These are phyloP conservation scores for Fistulifera solaris DNA, from an alignment of 108 stramenopile genomes.

Conservation along the genomic window DNA sequence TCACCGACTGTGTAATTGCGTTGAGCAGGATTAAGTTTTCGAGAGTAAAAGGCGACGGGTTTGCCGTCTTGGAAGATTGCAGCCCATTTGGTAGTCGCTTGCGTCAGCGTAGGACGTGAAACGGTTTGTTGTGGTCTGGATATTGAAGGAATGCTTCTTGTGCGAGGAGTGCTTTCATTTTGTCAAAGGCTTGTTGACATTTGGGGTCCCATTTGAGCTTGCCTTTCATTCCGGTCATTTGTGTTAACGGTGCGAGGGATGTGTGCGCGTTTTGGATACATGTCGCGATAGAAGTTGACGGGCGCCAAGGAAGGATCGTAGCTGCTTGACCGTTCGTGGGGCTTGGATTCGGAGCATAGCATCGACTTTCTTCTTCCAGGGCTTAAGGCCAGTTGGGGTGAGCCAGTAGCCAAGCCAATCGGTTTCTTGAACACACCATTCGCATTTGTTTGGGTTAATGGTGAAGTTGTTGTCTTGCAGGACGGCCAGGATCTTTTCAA, in stretches of 20 bases:
- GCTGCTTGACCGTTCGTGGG: constrained; percentile 15
- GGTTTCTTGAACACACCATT: constrained; percentile 29
- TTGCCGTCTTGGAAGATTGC: constrained; percentile 29
- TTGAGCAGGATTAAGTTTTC: constrained; percentile 31
- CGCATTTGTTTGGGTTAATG: constrained; percentile 33
- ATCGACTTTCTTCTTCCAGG: constrained; percentile 32
- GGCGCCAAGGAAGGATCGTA: constrained; percentile 33
- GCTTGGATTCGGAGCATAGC: constrained; percentile 15
- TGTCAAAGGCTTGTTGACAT: constrained; percentile 30
- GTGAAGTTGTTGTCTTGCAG: constrained; percentile 26
- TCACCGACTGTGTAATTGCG: constrained; percentile 26
- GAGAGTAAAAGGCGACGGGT: constrained; percentile 31
- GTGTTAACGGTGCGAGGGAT: constrained; percentile 27
- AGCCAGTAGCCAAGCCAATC: constrained; percentile 44
- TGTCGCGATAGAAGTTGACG: constrained; percentile 32
- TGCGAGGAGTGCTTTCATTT: constrained; percentile 35
- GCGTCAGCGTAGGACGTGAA: constrained; percentile 42
- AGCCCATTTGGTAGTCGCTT: constrained; percentile 30
- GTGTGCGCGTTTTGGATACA: constrained; percentile 23
- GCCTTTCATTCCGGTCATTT: constrained; percentile 4
- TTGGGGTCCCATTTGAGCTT: constrained; percentile 5
- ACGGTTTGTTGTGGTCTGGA: constrained; percentile 29
- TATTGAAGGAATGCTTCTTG: constrained; percentile 19
- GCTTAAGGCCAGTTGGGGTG: constrained; percentile 29
- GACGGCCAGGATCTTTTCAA: background rate